Conservation (phyloP, 1,284 basidiomycete species). For the Grifola frondosa region DNA sequence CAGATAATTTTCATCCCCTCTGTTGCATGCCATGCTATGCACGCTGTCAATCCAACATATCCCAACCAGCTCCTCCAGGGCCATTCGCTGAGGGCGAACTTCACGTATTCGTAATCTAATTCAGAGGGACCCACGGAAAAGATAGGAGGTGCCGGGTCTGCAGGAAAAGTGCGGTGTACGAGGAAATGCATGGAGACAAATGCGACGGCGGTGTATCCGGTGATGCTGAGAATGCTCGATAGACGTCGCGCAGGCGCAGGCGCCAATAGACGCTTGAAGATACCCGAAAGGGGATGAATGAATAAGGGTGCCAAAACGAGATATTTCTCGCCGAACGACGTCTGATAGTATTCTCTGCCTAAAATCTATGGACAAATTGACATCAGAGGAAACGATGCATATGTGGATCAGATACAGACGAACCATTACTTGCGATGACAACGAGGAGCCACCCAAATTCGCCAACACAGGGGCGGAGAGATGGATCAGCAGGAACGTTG, state of each 20-base stretch:
- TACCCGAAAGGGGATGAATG: slow-evolving; percentile 54
- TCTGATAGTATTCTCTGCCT: slow-evolving; percentile 79
- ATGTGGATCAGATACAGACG: neutral
- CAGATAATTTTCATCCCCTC: slow-evolving; percentile 60
- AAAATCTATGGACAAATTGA: slow-evolving; percentile 49
- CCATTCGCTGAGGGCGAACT: slow-evolving; percentile 59
- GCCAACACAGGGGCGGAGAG: slow-evolving; percentile 67
- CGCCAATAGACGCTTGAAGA: slow-evolving; percentile 53
- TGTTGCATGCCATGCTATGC: slow-evolving; percentile 52
- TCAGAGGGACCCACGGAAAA: slow-evolving; percentile 61
- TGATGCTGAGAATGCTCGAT: slow-evolving; percentile 47
- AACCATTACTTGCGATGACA: slow-evolving; percentile 72
- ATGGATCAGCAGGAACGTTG: slow-evolving; percentile 65
- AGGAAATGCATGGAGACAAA: slow-evolving; percentile 65
- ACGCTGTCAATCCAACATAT: slow-evolving; percentile 56
- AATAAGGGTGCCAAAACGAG: slow-evolving; percentile 61
- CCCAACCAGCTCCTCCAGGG: slow-evolving; percentile 59
- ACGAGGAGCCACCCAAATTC: slow-evolving; percentile 61
- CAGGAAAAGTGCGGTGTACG: slow-evolving; percentile 57
- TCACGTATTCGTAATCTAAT: slow-evolving; percentile 75
- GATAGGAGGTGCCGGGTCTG: slow-evolving; percentile 45
- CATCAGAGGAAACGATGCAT: neutral
- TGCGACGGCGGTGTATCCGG: slow-evolving; percentile 54
- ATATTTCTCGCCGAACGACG: slow-evolving; percentile 57
- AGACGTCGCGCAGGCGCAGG: slow-evolving; percentile 39